Conservation (phyloP, 345 rosid species). For the Ceriops zippeliana region DNA sequence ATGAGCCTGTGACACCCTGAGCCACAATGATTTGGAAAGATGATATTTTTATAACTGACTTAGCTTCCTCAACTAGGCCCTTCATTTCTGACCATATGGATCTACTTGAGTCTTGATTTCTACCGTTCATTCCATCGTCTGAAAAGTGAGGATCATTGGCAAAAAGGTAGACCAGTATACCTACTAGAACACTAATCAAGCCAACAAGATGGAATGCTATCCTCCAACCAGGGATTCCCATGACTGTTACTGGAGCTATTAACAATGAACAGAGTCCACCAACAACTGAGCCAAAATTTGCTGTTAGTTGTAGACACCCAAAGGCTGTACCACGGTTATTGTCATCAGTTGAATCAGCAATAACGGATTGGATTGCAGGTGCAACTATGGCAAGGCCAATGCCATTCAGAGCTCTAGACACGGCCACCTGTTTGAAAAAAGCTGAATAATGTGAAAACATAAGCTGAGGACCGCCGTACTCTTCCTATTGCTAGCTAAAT, state of each 20-base stretch:
- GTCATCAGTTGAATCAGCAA: slow-evolving; percentile 79
- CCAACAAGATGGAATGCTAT: slow-evolving; percentile 80
- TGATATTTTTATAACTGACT: slow-evolving; percentile 48
- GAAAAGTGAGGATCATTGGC: slow-evolving; percentile 70
- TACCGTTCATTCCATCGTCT: slow-evolving; percentile 25
- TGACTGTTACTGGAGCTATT: slow-evolving; percentile 61
- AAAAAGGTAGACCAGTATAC: slow-evolving; percentile 55
- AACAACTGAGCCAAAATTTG: slow-evolving; percentile 66
- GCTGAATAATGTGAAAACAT: slow-evolving; percentile 16
- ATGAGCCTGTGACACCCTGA: slow-evolving; percentile 75
- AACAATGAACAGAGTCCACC: slow-evolving; percentile 71
- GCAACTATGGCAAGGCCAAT: slow-evolving; percentile 19
- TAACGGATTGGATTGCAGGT: slow-evolving; percentile 36
- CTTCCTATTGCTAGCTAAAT: no score
- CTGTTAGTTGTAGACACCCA: slow-evolving; percentile 84
- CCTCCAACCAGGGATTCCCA: slow-evolving; percentile 91
- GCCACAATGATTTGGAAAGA: slow-evolving; percentile 91
- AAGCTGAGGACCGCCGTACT: background rate
- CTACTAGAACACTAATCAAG: slow-evolving; percentile 61
- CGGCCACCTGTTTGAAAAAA: slow-evolving; percentile 16
- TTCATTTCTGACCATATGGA: slow-evolving; percentile 58
- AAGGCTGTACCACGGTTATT: slow-evolving; percentile 77
- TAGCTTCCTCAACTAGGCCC: slow-evolving; percentile 53
- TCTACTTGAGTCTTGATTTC: slow-evolving; percentile 32
- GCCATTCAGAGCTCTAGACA: slow-evolving; percentile 23